These are phyloP conservation scores for Trichoderma citrinoviride DNA, from an alignment of 2,329 filamentous ascomycete genomes.

Conservation along the genomic window DNA sequence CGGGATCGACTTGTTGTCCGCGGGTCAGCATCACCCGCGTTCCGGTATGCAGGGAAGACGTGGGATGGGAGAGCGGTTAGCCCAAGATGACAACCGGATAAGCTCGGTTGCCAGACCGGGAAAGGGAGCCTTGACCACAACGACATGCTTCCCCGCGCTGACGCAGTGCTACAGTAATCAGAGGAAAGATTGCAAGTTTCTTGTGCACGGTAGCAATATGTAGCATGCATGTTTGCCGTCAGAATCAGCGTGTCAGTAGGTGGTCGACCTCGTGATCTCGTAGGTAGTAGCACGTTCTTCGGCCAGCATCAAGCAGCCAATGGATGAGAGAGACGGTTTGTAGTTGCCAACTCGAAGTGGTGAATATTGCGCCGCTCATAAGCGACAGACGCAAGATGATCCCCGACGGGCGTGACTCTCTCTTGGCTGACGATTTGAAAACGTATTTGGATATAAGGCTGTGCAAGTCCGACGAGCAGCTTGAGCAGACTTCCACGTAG, in stretches of 20 bases:
- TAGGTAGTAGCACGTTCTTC: background rate
- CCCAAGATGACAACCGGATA: background rate
- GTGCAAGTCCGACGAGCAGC: background rate
- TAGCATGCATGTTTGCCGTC: background rate
- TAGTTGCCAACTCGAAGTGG: background rate
- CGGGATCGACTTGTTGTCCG: conserved; percentile 1
- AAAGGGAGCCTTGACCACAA: background rate
- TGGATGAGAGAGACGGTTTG: background rate
- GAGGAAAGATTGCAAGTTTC: background rate
- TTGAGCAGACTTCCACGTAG: background rate
- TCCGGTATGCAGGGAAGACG: conserved; percentile 16
- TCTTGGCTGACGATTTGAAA: background rate
- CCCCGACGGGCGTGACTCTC: background rate
- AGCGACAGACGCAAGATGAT: conserved; percentile 9
- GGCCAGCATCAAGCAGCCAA: background rate
- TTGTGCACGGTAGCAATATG: background rate
- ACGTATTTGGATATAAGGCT: background rate
- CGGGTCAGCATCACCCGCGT: conserved; percentile 13
- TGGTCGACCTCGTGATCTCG: background rate
- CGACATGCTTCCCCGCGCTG: conserved; percentile 19
- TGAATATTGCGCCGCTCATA: background rate
- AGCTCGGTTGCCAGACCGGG: background rate
- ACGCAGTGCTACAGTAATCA: conserved; percentile 14
- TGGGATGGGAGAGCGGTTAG: conserved; percentile 3
- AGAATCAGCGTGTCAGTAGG: background rate